Evolutionary conservation across 2,329 filamentous ascomycete genomes (phyloP), one percentile per base, ranked within the genome.

Genomic region (Macrophomina phaseolina): DNA sequence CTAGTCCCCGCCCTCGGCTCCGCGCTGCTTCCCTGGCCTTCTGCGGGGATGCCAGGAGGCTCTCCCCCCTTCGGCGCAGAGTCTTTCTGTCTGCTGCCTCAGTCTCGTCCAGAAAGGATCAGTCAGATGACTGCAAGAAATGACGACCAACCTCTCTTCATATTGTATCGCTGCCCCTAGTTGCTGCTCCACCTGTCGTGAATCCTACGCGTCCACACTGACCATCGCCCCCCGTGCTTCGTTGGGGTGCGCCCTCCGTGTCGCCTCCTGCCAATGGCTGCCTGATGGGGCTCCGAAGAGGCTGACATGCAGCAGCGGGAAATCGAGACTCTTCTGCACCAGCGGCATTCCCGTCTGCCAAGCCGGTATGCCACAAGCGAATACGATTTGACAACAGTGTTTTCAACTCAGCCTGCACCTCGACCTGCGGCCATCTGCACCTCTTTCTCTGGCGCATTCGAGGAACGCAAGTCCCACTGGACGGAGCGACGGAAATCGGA

Each of bases 1-100:
- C 58, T 62, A 62, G 58, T 49, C 58, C 58, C 58, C 58, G 58
- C 58, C 42, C 30, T 62, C 58, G 42, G 58, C 42, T 62, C 45
- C 45, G 40, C 40, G 28, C 14, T 23, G 23, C n/a, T 11, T 60
- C 16, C 38, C 28, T 28, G 38, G 56, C 40, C 23, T 18, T 45
- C 42, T 62, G 58, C 45, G 58, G 58, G 58, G 58, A 28, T 48
- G 58, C 42, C 45, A 36, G 11, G 30, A 16, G 16, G 40, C 23
- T 40, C 56, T 48, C 16, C 34, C 23, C 56, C 30, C 40, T 34
- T 34, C 49, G 49, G 28, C 5, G 49, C 5, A 6, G n/a, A 16
- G 36, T 8, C 7, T 34, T 51, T 28, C 11, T 16, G 11, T 6
- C 12, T 5, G 28, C 8, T 36, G 49, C 49, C 11, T 23, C 32